phyloP scores from a whole-genome alignment of 2,329 filamentous ascomycete genomes.

The Diaporthe vexans region DNA sequence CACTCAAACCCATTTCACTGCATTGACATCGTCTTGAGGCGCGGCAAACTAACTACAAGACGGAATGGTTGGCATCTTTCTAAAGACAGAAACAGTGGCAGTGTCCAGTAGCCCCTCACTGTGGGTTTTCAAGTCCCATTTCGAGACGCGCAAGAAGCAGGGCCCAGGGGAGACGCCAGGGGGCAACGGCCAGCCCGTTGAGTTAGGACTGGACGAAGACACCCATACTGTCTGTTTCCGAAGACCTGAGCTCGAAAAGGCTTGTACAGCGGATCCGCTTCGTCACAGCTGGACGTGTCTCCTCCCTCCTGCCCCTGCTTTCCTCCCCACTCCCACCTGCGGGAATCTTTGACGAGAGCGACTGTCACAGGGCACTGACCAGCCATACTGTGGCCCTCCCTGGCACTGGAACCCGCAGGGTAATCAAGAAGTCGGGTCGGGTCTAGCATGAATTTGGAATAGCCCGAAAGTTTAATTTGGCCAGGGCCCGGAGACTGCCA shows the following conservation, averaged over 20 bases:
- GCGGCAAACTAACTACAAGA: conserved; percentile 8
- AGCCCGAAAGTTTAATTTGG: conserved; percentile 38
- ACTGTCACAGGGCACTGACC: conserved; percentile 37
- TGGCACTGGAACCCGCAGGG: conserved; percentile 28
- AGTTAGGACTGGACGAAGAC: conserved; percentile 17
- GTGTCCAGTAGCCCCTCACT: conserved; percentile 38
- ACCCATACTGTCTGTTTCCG: conserved; percentile 19
- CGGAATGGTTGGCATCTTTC: neutral
- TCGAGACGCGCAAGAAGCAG: conserved; percentile 40
- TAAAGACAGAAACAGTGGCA: conserved; percentile 36
- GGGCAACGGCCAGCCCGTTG: conserved; percentile 35
- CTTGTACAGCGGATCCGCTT: conserved; percentile 40
- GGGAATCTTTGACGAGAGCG: conserved; percentile 36
- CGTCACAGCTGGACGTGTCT: conserved; percentile 28
- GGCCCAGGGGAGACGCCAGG: conserved; percentile 35
- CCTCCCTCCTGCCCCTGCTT: conserved; percentile 34
- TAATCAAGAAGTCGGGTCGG: conserved; percentile 34
- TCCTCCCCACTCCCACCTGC: conserved; percentile 30
- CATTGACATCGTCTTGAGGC: conserved; percentile 7
- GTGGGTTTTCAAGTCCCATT: conserved; percentile 35
- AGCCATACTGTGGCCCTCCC: conserved; percentile 36
- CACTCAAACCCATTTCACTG: neutral
- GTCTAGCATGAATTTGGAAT: conserved; percentile 33
- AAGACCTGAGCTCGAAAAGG: conserved; percentile 31
- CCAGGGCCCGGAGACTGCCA: conserved; percentile 32